Evolutionary conservation across 2,329 filamentous ascomycete species (phyloP).

Genomic region (Gaeumannomyces sp.): DNA sequence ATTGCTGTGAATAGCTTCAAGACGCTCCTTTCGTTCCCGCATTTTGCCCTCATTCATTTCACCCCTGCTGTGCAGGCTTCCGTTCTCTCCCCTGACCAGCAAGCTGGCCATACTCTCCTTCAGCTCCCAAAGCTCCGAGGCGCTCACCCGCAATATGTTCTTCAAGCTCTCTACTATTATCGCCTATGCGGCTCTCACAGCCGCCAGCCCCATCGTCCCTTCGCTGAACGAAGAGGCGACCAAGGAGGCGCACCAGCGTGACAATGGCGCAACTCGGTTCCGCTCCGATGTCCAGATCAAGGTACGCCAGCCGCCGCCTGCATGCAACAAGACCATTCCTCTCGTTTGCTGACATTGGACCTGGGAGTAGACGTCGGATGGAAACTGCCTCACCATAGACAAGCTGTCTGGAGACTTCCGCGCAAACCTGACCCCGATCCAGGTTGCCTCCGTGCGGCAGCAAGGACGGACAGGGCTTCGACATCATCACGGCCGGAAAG

Average conservation of each 20-base stretch:
- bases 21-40: conserved; percentile 14
- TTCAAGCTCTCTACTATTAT: conserved; percentile 20
- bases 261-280: conserved; percentile 36
- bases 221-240: conserved; percentile 36
- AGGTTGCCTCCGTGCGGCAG: conserved; percentile 37
- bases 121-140: background rate
- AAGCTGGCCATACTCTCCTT: background rate
- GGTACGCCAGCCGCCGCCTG: conserved; percentile 12
- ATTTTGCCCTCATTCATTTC: conserved; percentile 13
- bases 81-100: conserved; percentile 18
- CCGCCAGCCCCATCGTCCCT: conserved; percentile 28
- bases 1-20: conserved; percentile 19
- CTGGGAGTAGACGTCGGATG: conserved; percentile 29
- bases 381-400: conserved; percentile 40
- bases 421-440: conserved; percentile 40
- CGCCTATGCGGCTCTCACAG: conserved; percentile 21
- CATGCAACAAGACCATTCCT: background rate
- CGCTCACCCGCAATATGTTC: conserved; percentile 17
- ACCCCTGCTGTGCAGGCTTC: conserved; percentile 28
- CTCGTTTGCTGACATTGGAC: conserved; percentile 9
- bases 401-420: conserved; percentile 41
- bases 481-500: conserved; percentile 41
- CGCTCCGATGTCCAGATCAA: conserved; percentile 38
- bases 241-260: conserved; percentile 38
- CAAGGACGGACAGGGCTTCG: conserved; percentile 38